Percentiles rank a stretch among this genome's conserved stretches.
Evolutionary conservation across 2,329 filamentous ascomycete species (phyloP).

Genomic region (Pochonia chlamydosporia): DNA sequence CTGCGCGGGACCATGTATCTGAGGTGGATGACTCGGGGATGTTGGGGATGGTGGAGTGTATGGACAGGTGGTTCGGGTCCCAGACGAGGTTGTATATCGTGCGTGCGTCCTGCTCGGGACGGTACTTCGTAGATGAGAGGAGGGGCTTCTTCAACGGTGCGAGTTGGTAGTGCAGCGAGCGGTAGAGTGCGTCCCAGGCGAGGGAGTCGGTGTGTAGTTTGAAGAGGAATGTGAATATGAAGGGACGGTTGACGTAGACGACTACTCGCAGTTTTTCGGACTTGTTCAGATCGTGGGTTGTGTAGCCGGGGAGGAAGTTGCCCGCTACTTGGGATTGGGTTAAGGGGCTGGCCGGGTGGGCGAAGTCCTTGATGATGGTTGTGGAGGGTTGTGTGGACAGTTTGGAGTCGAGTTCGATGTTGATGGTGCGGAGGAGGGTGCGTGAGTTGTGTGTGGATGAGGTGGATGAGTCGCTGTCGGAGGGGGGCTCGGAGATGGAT

Average conservation of each 20-base stretch:
- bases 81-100: slow-evolving; percentile 57
- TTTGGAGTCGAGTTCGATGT: slow-evolving; percentile 54
- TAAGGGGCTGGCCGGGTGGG: slow-evolving; percentile 26
- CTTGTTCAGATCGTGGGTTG: slow-evolving; percentile 46
- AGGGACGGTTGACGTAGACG: slow-evolving; percentile 68
- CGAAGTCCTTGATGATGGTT: slow-evolving; percentile 40
- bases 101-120: slow-evolving; percentile 34
- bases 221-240: slow-evolving; percentile 74
- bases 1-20: slow-evolving; percentile 50
- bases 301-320: slow-evolving; percentile 24
- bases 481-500: slow-evolving; percentile 45
- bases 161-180: slow-evolving; percentile 55
- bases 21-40: slow-evolving; percentile 7
- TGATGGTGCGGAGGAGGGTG: slow-evolving; percentile 59
- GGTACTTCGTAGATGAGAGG: slow-evolving; percentile 49
- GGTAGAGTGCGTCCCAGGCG: slow-evolving; percentile 50
- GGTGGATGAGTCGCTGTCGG: slow-evolving; percentile 18
- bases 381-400: slow-evolving; percentile 33
- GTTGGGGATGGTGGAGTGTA: slow-evolving; percentile 7
- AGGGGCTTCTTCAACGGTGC: slow-evolving; percentile 52
- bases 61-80: slow-evolving; percentile 13
- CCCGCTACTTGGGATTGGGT: slow-evolving; percentile 28
- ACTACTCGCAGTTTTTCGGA: slow-evolving; percentile 58
- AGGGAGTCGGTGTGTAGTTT: slow-evolving; percentile 49
- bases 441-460: slow-evolving; percentile 36